These are phyloP conservation scores for Mycena galopus DNA, from an alignment of 768 basidiomycete genomes.

Conservation along the genomic window DNA sequence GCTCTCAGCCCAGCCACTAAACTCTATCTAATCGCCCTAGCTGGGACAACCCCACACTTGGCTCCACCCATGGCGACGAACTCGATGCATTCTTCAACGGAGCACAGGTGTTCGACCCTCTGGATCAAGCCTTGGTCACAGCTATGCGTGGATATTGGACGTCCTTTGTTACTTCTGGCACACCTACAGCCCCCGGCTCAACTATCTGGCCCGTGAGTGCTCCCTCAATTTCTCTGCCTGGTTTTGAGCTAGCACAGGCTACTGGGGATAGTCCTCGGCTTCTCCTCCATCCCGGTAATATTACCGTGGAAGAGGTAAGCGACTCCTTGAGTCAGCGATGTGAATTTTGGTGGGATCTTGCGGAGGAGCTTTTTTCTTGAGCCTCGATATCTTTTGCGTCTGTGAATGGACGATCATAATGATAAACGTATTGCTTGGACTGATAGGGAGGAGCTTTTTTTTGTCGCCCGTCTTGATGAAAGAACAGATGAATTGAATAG, in stretches of 20 bases:
- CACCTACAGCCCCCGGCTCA: constrained; percentile 41
- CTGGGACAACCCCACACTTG: constrained; percentile 56
- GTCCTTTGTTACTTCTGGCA: constrained; percentile 53
- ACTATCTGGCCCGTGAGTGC: constrained; percentile 47
- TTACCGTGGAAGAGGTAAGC: constrained; percentile 41
- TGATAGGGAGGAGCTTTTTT: too few relatives aligned
- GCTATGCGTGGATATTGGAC: constrained; percentile 56
- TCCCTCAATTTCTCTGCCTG: neutral
- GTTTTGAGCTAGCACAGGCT: neutral
- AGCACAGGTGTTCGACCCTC: constrained; percentile 37
- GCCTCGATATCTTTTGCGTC: neutral
- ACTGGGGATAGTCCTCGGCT: constrained; percentile 39
- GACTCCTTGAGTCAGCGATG: constrained; percentile 41
- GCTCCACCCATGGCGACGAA: constrained; percentile 54
- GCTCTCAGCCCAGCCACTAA: constrained; percentile 22
- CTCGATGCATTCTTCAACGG: constrained; percentile 52
- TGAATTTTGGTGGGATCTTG: constrained; percentile 47
- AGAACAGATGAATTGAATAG: too few relatives aligned
- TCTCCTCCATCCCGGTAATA: constrained; percentile 44
- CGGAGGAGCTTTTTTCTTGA: constrained; percentile 10
- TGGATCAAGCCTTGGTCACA: constrained; percentile 47
- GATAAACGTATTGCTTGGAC: too few relatives aligned
- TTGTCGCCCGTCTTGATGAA: too few relatives aligned
- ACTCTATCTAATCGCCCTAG: constrained; percentile 20
- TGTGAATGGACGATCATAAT: too few relatives aligned